These are phyloP conservation scores for Macrolepiota dolichaula DNA, from an alignment of 768 basidiomycete species.

Conservation along the genomic window DNA sequence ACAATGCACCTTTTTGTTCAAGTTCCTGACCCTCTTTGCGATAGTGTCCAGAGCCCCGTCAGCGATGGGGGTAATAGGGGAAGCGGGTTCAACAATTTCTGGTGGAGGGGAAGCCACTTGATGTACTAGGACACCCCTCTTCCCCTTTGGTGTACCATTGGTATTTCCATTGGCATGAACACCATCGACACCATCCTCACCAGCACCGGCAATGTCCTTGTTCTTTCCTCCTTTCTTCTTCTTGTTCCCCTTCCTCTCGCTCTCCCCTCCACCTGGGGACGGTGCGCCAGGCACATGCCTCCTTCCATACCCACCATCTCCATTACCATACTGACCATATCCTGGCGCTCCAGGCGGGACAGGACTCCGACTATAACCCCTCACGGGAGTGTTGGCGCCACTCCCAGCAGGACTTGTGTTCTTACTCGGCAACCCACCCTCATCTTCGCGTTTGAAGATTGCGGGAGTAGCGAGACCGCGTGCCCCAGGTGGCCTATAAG, in stretches of 20 bases:
- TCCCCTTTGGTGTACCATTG: conserved; percentile 13
- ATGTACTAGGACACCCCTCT: conserved; percentile 15
- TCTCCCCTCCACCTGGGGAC: conserved; percentile 38
- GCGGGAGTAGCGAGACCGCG: conserved; percentile 85
- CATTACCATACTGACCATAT: conserved; percentile 32
- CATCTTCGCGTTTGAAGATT: conserved; percentile 90
- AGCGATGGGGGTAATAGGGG: conserved; percentile 51
- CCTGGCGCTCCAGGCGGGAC: conserved; percentile 44
- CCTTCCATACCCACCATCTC: conserved; percentile 32
- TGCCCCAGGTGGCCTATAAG: conserved; percentile 92
- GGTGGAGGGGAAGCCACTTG: conserved; percentile 20
- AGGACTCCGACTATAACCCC: conserved; percentile 57
- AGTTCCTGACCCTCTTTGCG: conserved; percentile 91
- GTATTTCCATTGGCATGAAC: conserved; percentile 17
- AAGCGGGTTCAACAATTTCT: conserved; percentile 25
- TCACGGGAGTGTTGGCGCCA: conserved; percentile 61
- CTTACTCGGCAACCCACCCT: conserved; percentile 62
- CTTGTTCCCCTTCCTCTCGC: conserved; percentile 50
- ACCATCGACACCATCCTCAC: conserved; percentile 46
- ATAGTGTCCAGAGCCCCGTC: conserved; percentile 67
- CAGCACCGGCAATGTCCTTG: conserved; percentile 23
- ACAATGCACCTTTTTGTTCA: conserved; percentile 86
- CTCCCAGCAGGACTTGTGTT: conserved; percentile 21
- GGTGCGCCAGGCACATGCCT: conserved; percentile 78
- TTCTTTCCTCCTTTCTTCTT: conserved; percentile 49